A percentile compares a stretch with the other conserved stretches of the same genome.
Evolutionary conservation across 176 grass and related monocot species (phyloP).

Genomic region (Oryza punctata): DNA sequence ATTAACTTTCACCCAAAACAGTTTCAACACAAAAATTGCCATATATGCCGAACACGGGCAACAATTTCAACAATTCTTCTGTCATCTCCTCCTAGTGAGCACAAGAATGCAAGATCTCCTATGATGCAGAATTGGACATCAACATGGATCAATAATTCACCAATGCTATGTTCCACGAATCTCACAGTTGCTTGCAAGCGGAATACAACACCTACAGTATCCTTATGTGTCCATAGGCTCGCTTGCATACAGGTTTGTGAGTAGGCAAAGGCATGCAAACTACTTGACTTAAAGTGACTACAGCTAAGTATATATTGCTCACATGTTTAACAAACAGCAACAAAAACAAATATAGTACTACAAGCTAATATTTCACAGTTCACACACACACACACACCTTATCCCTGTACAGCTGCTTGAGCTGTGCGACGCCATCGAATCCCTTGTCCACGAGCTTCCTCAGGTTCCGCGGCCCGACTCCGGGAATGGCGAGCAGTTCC

Average conservation of each 20-base stretch:
- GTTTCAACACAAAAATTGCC: background rate
- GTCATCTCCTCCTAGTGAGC: background rate
- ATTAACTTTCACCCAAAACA: background rate
- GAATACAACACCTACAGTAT: background rate
- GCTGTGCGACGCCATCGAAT: slow-evolving; percentile 67
- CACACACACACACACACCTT: slow-evolving; percentile 41
- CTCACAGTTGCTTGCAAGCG: background rate
- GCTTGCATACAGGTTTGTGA: background rate
- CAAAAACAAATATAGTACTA: background rate
- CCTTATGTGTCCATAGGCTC: background rate
- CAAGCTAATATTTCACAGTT: background rate
- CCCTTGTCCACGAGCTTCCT: slow-evolving; percentile 90
- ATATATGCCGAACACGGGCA: background rate
- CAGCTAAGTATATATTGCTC: background rate
- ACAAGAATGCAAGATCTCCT: background rate
- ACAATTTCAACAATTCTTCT: background rate
- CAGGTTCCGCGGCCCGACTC: slow-evolving; percentile 79
- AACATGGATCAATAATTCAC: background rate
- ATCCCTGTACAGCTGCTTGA: slow-evolving; percentile 90
- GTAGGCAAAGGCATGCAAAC: background rate
- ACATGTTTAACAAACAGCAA: background rate
- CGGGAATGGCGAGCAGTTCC: slow-evolving; percentile 73
- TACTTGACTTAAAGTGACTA: background rate
- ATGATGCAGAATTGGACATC: background rate
- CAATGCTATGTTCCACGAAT: background rate